Evolutionary conservation across 140 eudicot species (phyloP).

Genomic region (Flaveria floridana): DNA sequence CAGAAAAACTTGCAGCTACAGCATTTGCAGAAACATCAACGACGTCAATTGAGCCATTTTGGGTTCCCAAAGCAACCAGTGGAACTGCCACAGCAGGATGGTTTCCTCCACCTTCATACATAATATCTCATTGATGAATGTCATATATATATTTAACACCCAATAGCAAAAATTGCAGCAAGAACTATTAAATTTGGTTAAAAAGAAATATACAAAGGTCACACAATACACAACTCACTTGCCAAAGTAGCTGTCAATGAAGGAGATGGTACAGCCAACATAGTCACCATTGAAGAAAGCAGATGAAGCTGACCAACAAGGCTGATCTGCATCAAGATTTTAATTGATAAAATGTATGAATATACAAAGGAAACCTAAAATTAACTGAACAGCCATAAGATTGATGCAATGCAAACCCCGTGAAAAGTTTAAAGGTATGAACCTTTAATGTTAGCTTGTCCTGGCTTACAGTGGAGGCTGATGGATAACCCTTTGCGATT

Average conservation of each 20-base stretch:
- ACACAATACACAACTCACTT: constrained; percentile 52
- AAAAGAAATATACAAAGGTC: background rate
- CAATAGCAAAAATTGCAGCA: constrained; percentile 10
- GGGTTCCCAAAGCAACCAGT: constrained; percentile 94
- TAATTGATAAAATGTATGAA: constrained; percentile 11
- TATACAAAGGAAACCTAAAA: constrained; percentile 6
- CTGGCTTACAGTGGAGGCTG: constrained; percentile 33
- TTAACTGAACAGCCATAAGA: background rate
- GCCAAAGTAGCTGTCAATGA: constrained; percentile 91
- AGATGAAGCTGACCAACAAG: constrained; percentile 93
- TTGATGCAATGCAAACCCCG: constrained; percentile 14
- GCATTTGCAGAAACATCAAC: constrained; percentile 89
- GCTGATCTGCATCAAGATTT: constrained; percentile 51
- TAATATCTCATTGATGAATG: constrained; percentile 32
- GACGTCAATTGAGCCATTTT: constrained; percentile 76
- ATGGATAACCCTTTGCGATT: constrained; percentile 19
- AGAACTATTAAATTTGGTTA: constrained; percentile 3
- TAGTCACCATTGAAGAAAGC: constrained; percentile 79
- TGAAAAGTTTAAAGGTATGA: constrained; percentile 12
- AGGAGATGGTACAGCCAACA: constrained; percentile 97
- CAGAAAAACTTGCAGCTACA: constrained; percentile 83
- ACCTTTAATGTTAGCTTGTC: constrained; percentile 77
- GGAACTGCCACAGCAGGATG: constrained; percentile 93
- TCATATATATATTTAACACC: constrained; percentile 7
- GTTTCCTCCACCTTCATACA: constrained; percentile 86